phyloP scores from a whole-genome alignment of 495 filamentous ascomycete species.

The Elasticomyces elasticus region DNA sequence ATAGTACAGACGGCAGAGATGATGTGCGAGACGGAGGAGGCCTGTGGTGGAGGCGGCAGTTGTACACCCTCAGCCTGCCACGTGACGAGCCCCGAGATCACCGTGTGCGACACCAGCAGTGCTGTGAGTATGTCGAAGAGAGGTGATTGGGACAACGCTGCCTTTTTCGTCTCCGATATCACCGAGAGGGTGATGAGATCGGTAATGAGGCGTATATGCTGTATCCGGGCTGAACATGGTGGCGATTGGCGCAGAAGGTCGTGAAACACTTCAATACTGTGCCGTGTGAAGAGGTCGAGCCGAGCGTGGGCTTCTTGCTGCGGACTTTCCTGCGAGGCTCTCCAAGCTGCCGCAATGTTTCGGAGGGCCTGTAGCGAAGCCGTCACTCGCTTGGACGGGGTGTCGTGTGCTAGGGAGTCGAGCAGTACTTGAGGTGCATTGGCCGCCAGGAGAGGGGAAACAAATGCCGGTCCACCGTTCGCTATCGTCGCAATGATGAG shows the following conservation, averaged over 20 bases:
- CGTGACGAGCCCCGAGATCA: too few species aligned
- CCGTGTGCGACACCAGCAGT: constrained; percentile 58
- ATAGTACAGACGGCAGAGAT: constrained; percentile 76
- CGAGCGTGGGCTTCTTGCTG: neutral
- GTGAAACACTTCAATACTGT: constrained; percentile 7
- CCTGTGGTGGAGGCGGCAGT: constrained; percentile 47
- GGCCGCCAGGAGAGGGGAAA: constrained; percentile 60
- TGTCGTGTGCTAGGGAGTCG: constrained; percentile 50
- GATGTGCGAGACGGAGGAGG: constrained; percentile 54
- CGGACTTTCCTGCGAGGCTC: constrained; percentile 34
- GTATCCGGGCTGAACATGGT: neutral
- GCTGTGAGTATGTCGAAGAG: constrained; percentile 72
- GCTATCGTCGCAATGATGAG: constrained; percentile 75
- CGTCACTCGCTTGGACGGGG: constrained; percentile 54
- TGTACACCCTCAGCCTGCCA: too few species aligned
- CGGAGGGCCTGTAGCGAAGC: constrained; percentile 66
- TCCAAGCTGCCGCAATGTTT: constrained; percentile 57
- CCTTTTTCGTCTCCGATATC: constrained; percentile 51
- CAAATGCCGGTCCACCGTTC: constrained; percentile 76
- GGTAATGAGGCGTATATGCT: constrained; percentile 57
- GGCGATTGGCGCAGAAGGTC: constrained; percentile 39
- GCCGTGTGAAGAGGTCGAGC: neutral
- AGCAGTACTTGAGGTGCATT: constrained; percentile 57
- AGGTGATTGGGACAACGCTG: constrained; percentile 52
- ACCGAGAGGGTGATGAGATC: constrained; percentile 62